These are phyloP conservation scores for Citrus cavaleriei DNA, from an alignment of 345 rosid species.

Conservation along the genomic window DNA sequence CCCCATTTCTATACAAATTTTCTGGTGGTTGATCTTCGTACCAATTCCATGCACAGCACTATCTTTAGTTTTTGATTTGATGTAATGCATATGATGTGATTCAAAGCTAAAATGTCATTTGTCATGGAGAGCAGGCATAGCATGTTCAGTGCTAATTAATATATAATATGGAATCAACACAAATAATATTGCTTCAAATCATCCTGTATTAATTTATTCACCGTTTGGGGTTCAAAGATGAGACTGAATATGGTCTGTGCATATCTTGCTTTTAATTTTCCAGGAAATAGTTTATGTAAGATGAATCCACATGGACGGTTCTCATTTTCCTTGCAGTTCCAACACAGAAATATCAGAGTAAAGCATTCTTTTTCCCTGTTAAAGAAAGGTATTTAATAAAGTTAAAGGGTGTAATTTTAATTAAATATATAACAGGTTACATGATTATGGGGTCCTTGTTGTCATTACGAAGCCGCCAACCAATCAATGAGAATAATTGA, in stretches of 20 bases:
- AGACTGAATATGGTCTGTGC: constrained; percentile 17
- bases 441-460: constrained; percentile 25
- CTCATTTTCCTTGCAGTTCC: not conserved
- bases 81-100: constrained; percentile 9
- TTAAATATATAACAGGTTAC: not conserved
- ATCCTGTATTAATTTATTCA: not conserved
- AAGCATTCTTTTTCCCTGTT: not conserved
- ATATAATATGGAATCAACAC: constrained; percentile 12
- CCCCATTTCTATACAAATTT: not conserved
- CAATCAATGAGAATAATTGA: constrained; percentile 15
- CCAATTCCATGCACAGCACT: not conserved
- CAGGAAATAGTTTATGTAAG: not conserved
- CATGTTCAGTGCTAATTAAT: no score
- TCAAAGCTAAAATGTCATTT: not conserved
- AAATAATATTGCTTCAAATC: not conserved
- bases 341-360: not conserved
- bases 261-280: constrained; percentile 4
- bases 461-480: constrained; percentile 26
- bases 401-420: not conserved
- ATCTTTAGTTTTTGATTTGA: not conserved
- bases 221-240: not conserved
- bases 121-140: no score
- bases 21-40: not conserved
- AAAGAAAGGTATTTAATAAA: not conserved
- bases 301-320: constrained; percentile 32